Evolutionary conservation across 2,329 filamentous ascomycete genomes (phyloP).

Genomic region (Clarireedia hainanense): DNA sequence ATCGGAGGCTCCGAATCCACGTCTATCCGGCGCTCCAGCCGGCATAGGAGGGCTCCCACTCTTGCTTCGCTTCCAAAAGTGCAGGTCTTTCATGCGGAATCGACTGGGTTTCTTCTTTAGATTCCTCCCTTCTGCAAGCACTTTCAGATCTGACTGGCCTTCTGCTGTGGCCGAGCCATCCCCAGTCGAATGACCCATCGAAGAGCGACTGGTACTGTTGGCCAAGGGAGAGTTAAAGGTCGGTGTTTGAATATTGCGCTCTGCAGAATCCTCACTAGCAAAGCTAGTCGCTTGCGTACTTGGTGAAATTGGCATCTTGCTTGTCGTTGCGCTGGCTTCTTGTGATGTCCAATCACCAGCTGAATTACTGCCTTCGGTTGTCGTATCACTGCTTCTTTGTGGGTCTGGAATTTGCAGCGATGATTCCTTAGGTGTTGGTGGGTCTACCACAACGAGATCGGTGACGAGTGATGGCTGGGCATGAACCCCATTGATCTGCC

Average conservation of each 20-base stretch:
- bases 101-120: slow-evolving; percentile 56
- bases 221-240: slow-evolving; percentile 22
- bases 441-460: slow-evolving; percentile 21
- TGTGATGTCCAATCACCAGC: slow-evolving; percentile 55
- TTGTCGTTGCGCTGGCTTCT: slow-evolving; percentile 54
- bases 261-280: slow-evolving; percentile 39
- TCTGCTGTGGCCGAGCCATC: slow-evolving; percentile 7
- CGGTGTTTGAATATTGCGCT: slow-evolving; percentile 13
- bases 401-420: slow-evolving; percentile 10
- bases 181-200: slow-evolving; percentile 9
- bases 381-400: slow-evolving; percentile 54
- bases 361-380: slow-evolving; percentile 49
- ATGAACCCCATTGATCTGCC: slow-evolving; percentile 11
- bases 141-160: slow-evolving; percentile 20
- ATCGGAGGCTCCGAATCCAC: not conserved
- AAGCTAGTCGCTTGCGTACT: slow-evolving; percentile 60
- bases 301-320: slow-evolving; percentile 56
- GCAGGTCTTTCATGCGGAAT: slow-evolving; percentile 47
- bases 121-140: slow-evolving; percentile 39
- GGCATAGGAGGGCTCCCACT: slow-evolving; percentile 24
- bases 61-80: slow-evolving; percentile 29
- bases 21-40: slow-evolving; percentile 2
- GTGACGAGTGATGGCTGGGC: slow-evolving; percentile 20
- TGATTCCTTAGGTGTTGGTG: slow-evolving; percentile 15
- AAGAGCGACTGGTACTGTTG: slow-evolving; percentile 19